These are phyloP conservation scores for Aspergillus fumigatus DNA, from an alignment of 2,329 filamentous ascomycete species.

Conservation along the genomic window DNA sequence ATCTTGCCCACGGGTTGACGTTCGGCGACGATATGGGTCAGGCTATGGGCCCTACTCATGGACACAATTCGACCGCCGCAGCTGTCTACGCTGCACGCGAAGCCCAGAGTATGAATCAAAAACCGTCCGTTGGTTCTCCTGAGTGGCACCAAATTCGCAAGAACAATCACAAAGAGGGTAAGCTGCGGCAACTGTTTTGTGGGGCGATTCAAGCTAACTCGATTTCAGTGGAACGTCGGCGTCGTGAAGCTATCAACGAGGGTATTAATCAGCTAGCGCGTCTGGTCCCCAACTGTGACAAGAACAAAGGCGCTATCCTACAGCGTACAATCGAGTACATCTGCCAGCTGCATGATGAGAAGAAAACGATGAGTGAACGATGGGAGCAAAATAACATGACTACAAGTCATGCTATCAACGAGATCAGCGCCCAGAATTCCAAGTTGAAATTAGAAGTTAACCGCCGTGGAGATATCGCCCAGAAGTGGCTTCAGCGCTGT, in stretches of 20 bases:
- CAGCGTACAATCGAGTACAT: slow-evolving; percentile 94
- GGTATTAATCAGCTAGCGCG: slow-evolving; percentile 97
- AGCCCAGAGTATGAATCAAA: slow-evolving; percentile 53
- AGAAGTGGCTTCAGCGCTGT: slow-evolving; percentile 45
- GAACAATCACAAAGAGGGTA: slow-evolving; percentile 98
- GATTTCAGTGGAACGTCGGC: slow-evolving; percentile 78
- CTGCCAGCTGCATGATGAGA: slow-evolving; percentile 62
- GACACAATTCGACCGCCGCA: slow-evolving; percentile 54
- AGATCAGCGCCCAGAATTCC: slow-evolving; percentile 89
- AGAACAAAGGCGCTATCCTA: slow-evolving; percentile 97
- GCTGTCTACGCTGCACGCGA: slow-evolving; percentile 52
- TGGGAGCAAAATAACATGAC: slow-evolving; percentile 43
- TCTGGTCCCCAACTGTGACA: slow-evolving; percentile 95
- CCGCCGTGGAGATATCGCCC: slow-evolving; percentile 68
- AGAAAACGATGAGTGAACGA: slow-evolving; percentile 38
- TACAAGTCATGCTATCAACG: slow-evolving; percentile 55
- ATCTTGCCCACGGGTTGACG: slow-evolving; percentile 31
- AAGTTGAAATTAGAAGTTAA: slow-evolving; percentile 92
- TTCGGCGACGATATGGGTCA: slow-evolving; percentile 41
- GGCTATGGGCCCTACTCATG: slow-evolving; percentile 32
- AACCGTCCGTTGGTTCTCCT: slow-evolving; percentile 88
- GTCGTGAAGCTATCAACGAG: slow-evolving; percentile 97
- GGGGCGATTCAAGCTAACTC: slow-evolving; percentile 21
- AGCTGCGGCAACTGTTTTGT: slow-evolving; percentile 19
- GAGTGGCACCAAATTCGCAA: slow-evolving; percentile 98